These are phyloP conservation scores for Fusarium verticillioides DNA, from an alignment of 2,329 filamentous ascomycete species.

Conservation along the genomic window DNA sequence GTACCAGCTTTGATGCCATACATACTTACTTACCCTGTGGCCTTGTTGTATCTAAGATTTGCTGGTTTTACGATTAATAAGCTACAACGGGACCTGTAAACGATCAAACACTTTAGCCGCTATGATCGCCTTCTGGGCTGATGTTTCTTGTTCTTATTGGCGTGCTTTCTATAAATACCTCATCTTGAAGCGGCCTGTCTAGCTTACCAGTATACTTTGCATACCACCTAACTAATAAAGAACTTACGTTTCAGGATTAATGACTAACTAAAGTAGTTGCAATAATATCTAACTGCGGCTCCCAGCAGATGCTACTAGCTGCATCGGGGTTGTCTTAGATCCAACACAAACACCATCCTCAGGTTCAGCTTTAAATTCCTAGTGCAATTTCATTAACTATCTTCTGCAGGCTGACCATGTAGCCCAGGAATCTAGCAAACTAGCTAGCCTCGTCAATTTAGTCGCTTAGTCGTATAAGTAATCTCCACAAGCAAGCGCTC, in stretches of 20 bases:
- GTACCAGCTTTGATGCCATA: not conserved
- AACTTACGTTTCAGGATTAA: slow-evolving; percentile 17
- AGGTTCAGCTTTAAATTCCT: slow-evolving; percentile 8
- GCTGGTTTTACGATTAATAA: not conserved
- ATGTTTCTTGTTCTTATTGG: not conserved
- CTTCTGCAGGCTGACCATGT: not conserved
- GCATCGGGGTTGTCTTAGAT: slow-evolving; percentile 29
- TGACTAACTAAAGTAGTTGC: not conserved
- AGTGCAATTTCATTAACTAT: slow-evolving; percentile 11
- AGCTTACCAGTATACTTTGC: not conserved
- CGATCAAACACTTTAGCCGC: not conserved
- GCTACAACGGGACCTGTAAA: not conserved
- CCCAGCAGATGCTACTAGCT: slow-evolving; percentile 29
- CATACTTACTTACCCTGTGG: not conserved
- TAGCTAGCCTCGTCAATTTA: slow-evolving; percentile 9
- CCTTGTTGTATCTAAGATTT: not conserved
- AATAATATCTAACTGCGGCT: slow-evolving; percentile 6
- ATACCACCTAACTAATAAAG: not conserved
- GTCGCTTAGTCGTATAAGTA: slow-evolving; percentile 24
- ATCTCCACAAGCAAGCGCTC: slow-evolving; percentile 11
- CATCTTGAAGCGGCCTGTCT: not conserved
- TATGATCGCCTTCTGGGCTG: not conserved
- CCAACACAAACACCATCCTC: slow-evolving; percentile 17
- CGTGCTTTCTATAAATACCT: not conserved
- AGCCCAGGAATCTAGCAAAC: not conserved